phyloP scores from a whole-genome alignment of 345 rosid species.

The Excoecaria agallocha region DNA sequence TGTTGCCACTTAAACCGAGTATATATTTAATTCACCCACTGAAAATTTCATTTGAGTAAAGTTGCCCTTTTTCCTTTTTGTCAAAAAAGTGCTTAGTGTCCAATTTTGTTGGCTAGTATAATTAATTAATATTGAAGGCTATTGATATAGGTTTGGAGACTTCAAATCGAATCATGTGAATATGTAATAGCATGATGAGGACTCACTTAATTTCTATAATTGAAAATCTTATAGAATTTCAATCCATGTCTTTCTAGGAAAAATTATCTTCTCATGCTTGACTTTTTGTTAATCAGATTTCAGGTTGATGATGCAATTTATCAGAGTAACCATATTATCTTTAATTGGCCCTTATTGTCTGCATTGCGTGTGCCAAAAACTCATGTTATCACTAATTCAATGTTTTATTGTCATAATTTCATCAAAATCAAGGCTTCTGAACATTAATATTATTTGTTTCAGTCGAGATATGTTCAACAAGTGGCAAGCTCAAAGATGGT shows the following conservation, averaged over 20 bases:
- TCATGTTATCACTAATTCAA: slow-evolving; percentile 2
- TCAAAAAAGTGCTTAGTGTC: slow-evolving; percentile 22
- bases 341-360: not conserved
- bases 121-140: slow-evolving; percentile 2
- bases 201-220: slow-evolving; percentile 3
- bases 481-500: slow-evolving; percentile 40
- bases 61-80: slow-evolving; percentile 2
- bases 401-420: not conserved
- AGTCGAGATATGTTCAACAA: slow-evolving; percentile 46
- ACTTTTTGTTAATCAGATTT: too few relatives aligned
- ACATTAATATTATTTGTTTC: slow-evolving; percentile 30
- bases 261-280: not conserved
- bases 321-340: not conserved
- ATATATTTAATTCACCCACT: not conserved
- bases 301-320: too few relatives aligned
- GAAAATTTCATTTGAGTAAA: slow-evolving; percentile 16
- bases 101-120: slow-evolving; percentile 19
- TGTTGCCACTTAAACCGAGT: slow-evolving; percentile 2
- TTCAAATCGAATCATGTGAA: slow-evolving; percentile 19
- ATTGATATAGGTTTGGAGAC: slow-evolving; percentile 2
- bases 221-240: slow-evolving; percentile 11
- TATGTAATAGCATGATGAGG: not conserved
- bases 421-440: slow-evolving; percentile 19
- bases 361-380: slow-evolving; percentile 4
- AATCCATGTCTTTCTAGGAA: not conserved